Percentiles rank a stretch among this genome's conserved stretches.
These are phyloP conservation scores for Amanita pallidorosea DNA, from an alignment of 768 basidiomycete species.

Conservation along the genomic window DNA sequence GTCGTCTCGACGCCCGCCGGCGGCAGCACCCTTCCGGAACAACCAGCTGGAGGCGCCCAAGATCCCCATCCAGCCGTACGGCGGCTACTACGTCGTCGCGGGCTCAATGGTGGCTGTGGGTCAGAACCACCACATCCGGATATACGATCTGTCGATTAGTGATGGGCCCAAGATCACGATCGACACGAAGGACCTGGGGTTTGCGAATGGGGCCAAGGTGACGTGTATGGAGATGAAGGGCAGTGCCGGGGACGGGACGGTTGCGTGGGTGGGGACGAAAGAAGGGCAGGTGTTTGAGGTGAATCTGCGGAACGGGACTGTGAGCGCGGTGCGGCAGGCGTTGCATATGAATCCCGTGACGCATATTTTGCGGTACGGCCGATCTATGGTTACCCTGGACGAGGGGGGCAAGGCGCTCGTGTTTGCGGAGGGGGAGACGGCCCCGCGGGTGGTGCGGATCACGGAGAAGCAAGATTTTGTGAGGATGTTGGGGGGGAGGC, in stretches of 20 bases:
- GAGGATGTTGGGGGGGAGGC: constrained; percentile 55
- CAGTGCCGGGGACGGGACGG: constrained; percentile 19
- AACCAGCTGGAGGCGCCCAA: constrained; percentile 29
- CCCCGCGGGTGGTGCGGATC: constrained; percentile 53
- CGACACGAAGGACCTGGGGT: constrained; percentile 51
- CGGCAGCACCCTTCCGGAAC: constrained; percentile 25
- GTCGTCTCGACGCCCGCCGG: constrained; percentile 48
- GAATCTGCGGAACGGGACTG: constrained; percentile 50
- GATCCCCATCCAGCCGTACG: constrained; percentile 50
- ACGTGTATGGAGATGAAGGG: constrained; percentile 74
- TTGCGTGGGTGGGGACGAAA: constrained; percentile 81
- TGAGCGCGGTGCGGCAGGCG: constrained; percentile 46
- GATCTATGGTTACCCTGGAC: constrained; percentile 72
- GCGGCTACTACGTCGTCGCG: constrained; percentile 42
- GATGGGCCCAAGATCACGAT: constrained; percentile 36
- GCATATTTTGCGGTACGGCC: constrained; percentile 62
- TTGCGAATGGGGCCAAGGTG: constrained; percentile 57
- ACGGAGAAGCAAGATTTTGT: constrained; percentile 79
- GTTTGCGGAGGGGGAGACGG: constrained; percentile 45
- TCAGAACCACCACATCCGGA: constrained; percentile 44
- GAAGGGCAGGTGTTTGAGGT: constrained; percentile 83
- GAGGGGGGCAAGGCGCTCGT: constrained; percentile 77
- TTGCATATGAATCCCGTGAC: constrained; percentile 60
- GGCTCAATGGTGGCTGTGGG: constrained; percentile 52
- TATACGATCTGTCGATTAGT: constrained; percentile 45